Evolutionary conservation across 257 asterid species (phyloP), one percentile per base, ranked within the genome.

Genomic region (Scutellaria minor): DNA sequence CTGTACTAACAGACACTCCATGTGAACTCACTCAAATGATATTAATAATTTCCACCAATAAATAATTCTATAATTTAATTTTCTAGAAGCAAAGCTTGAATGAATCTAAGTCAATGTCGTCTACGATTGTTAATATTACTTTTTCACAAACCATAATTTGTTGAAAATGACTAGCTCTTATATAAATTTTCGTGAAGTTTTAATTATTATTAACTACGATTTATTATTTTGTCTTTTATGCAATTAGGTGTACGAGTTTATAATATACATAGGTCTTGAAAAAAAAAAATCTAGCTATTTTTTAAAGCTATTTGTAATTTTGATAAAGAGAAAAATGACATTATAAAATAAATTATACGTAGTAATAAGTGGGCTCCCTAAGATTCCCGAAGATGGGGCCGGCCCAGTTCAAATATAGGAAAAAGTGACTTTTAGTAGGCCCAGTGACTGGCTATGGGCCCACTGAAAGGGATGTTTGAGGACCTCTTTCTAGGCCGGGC

Each of bases 371-470:
- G 70, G 68, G 71, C 64, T 22, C 74, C 60, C 15, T 20, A 22
- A 59, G 64, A 75, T 75, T 75, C 79, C 79, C 7, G 54, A 50
- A 7, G 24, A 7, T 66, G 74, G 74, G 79, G 48, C 75, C 75
- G 12, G 48, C 57, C 31, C 50, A 40, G 45, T 59, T 58, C 7
- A 40, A 66, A 31, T 55, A 42, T 37, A 8, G 11, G 40, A 68
- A 68, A 59, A 59, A 59, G 59, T 41, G 37, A 42, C 48, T 68
- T 59, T 68, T 41, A 22, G 66, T 41, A 22, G 79, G 75, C 12
- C 79, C 67, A 18, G 11, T 20, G 13, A 5, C 53, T 9, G 7
- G 8, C 0, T 1, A 7, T 12, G 47, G 76, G 68, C 70, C 81
- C 77, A 56, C 11, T 22, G 77, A 66, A 64, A 77, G 65, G 20